A percentile compares a stretch with the other conserved stretches of the same genome.
Conservation (phyloP, 805 yeast species). For the Novakomyces olei region DNA sequence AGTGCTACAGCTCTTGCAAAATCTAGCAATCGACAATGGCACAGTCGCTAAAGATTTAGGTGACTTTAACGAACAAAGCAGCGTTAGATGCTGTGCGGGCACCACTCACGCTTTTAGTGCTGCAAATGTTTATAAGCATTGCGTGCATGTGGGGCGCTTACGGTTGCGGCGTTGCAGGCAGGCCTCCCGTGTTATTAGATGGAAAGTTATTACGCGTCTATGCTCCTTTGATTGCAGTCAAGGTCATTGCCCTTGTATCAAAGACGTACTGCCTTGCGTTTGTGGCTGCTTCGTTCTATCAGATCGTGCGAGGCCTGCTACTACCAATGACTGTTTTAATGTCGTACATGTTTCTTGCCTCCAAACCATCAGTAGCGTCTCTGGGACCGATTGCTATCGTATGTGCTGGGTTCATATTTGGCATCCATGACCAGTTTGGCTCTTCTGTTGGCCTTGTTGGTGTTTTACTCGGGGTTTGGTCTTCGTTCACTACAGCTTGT, state of each 20-base stretch:
- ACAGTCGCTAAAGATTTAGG: no score
- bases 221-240: no score
- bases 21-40: no score
- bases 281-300: constrained; percentile 4
- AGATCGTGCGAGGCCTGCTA: constrained; percentile 3
- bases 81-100: no score
- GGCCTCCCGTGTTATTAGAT: no score
- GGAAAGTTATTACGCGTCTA: no score
- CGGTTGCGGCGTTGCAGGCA: no score
- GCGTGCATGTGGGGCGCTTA: no score
- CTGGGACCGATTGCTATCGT: neutral
- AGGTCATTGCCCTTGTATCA: constrained; percentile 1
- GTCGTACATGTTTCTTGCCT: neutral
- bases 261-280: constrained; percentile 3
- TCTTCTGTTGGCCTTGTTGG: neutral
- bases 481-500: constrained; percentile 4
- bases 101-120: no score
- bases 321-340: constrained; percentile 3
- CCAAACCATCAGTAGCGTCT: neutral
- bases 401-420: constrained; percentile 2
- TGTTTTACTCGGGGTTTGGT: constrained; percentile 2
- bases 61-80: no score
- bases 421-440: neutral
- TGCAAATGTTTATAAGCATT: no score
- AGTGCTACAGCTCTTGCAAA: no score